Evolutionary conservation across 768 basidiomycete species (phyloP), one percentile per base, ranked within the genome.

Genomic region (Lactifluus hygrophoroides): DNA sequence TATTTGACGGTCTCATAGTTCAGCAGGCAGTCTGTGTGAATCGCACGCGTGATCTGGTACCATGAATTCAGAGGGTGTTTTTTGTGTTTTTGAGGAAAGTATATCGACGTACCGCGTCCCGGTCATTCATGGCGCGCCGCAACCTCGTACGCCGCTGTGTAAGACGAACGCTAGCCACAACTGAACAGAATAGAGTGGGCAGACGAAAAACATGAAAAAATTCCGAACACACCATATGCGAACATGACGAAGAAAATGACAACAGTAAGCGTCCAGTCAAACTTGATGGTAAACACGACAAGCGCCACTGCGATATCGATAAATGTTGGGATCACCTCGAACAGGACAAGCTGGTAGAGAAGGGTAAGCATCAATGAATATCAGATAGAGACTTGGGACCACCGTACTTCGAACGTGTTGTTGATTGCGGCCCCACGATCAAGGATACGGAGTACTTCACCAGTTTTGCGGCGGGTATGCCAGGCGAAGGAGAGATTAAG

Each of bases 1-100:
- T 90, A 90, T 70, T 90, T 94, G 65, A 92, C 86, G 5, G 90
- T 91, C 69, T 88, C 87, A 60, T 88, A 89, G 67, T 88, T 88
- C 51, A 90, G 77, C 28, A 91, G 71, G 64, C 83, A 84, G 66
- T 93, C 90, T 5, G 88, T 85, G 63, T 90, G 86, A 52, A 93
- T 93, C 9, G 86, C 88, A 38, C 91, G 81, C 23, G 85, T 90
- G 25, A 85, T 71, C 84, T 86, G 49, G 32, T 28, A 35, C 1
- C 35, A 16, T 32, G 21, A n/a, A 10, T 46, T 40, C 50, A 38
- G 51, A 43, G 17, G 11, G 11, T n/a, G n/a, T n/a, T n/a, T n/a
- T n/a, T n/a, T 51, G 6, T 37, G 59, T 46, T 54, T 17, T 17
- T 21, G 53, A 56, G 16, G 52, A 51, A 25, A 34, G 45, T 16